Conservation (phyloP, 768 basidiomycete genomes). For the Rhodotorula diobovata region DNA sequence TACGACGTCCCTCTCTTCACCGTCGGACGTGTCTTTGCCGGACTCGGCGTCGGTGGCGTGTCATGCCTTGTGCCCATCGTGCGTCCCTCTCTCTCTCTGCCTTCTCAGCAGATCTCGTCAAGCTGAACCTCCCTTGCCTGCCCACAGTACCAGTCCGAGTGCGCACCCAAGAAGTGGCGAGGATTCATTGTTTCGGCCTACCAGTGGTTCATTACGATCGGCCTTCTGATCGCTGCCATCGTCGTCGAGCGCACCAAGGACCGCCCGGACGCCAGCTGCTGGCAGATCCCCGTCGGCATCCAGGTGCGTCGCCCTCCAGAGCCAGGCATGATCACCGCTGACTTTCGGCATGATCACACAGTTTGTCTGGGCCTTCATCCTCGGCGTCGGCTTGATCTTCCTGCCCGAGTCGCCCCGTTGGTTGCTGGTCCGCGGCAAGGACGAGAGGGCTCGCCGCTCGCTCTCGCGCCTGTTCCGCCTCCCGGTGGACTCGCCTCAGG, state of each 20-base stretch:
- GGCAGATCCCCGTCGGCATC: constrained; percentile 62
- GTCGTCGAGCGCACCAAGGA: constrained; percentile 65
- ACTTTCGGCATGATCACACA: no score
- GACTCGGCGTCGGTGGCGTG: constrained; percentile 53
- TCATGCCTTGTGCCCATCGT: constrained; percentile 55
- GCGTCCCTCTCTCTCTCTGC: neutral
- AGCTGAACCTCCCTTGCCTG: constrained; percentile 48
- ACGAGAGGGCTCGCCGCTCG: constrained; percentile 57
- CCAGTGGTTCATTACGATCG: constrained; percentile 54
- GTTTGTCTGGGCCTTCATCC: constrained; percentile 50
- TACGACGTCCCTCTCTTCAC: constrained; percentile 58
- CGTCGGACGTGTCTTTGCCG: constrained; percentile 67
- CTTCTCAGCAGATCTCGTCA: neutral
- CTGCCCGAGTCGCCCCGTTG: constrained; percentile 56
- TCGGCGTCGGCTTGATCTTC: constrained; percentile 63
- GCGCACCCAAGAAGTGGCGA: constrained; percentile 68
- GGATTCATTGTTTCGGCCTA: constrained; percentile 17
- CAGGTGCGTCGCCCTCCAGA: constrained; percentile 10
- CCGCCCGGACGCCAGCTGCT: constrained; percentile 53
- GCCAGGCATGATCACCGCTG: no score
- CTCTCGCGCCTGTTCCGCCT: constrained; percentile 61
- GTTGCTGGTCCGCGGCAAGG: constrained; percentile 57
- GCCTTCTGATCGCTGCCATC: constrained; percentile 65
- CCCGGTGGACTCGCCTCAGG: constrained; percentile 53
- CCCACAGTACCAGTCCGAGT: constrained; percentile 58